phyloP scores from a whole-genome alignment of 1,284 basidiomycete genomes.

The Papiliotrema terrestris region DNA sequence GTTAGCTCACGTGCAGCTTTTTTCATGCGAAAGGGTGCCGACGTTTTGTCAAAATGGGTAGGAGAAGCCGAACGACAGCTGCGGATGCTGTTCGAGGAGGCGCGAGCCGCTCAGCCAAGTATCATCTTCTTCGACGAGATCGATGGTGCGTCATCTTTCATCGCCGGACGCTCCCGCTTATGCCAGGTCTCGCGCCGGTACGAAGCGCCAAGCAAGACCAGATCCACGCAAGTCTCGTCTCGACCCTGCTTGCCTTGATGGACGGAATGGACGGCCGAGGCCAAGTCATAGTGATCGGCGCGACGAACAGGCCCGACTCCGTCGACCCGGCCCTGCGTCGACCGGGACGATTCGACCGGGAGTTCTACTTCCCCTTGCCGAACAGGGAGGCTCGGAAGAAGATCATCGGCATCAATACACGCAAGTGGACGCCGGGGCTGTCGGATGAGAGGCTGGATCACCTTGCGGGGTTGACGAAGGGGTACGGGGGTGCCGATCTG shows the following conservation, averaged over 20 bases:
- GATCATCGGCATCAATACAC: slow-evolving; percentile 90
- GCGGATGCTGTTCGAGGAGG: slow-evolving; percentile 94
- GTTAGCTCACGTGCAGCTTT: slow-evolving; percentile 65
- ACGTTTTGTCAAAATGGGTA: slow-evolving; percentile 98
- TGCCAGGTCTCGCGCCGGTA: slow-evolving; percentile 76
- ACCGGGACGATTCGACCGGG: slow-evolving; percentile 94
- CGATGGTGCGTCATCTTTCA: slow-evolving; percentile 63
- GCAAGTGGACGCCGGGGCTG: slow-evolving; percentile 82
- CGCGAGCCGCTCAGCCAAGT: slow-evolving; percentile 83
- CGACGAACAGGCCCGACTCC: slow-evolving; percentile 95
- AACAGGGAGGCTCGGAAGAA: slow-evolving; percentile 76
- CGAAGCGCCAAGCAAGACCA: slow-evolving; percentile 98
- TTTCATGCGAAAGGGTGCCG: slow-evolving; percentile 99
- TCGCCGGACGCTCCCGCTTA: background rate
- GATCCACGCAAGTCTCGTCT: slow-evolving; percentile 97
- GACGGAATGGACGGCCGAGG: slow-evolving; percentile 98
- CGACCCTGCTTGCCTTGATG: slow-evolving; percentile 94
- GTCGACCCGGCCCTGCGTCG: slow-evolving; percentile 92
- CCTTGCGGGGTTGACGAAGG: slow-evolving; percentile 87
- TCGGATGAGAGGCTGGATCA: slow-evolving; percentile 61
- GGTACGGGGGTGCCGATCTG: slow-evolving; percentile 96
- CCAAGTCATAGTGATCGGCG: slow-evolving; percentile 97
- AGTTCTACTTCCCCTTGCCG: slow-evolving; percentile 97
- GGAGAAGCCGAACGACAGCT: slow-evolving; percentile 97
- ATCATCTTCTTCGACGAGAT: slow-evolving; percentile 99